Conservation (phyloP, 2,329 filamentous ascomycete genomes). For the Colletotrichum theobromicola region DNA sequence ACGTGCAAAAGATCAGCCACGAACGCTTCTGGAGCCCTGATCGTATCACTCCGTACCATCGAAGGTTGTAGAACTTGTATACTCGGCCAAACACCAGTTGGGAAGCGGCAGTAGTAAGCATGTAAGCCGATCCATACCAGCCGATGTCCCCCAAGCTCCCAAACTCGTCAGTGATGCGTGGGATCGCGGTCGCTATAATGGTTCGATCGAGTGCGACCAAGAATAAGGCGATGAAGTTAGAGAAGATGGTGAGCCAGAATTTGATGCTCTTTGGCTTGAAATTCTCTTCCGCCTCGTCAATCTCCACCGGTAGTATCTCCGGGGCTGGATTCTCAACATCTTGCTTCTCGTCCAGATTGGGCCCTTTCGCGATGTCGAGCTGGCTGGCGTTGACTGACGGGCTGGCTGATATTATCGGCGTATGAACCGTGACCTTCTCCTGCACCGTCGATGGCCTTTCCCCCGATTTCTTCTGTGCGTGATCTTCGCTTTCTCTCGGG, state of each 20-base stretch:
- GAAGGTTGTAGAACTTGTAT: constrained; percentile 56
- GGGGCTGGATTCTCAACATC: background rate
- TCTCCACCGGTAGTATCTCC: background rate
- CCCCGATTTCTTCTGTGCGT: background rate
- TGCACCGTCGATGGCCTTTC: background rate
- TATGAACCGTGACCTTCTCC: background rate
- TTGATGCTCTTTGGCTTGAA: constrained; percentile 57
- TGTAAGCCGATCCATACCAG: constrained; percentile 68
- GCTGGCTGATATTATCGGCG: background rate
- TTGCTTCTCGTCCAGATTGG: constrained; percentile 10
- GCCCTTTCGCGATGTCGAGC: background rate
- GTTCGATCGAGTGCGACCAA: constrained; percentile 63
- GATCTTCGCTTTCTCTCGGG: constrained; percentile 10
- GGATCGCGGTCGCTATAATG: constrained; percentile 61
- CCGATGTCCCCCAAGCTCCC: constrained; percentile 64
- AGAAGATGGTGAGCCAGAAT: constrained; percentile 61
- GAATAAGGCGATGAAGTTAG: constrained; percentile 60
- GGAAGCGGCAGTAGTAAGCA: constrained; percentile 63
- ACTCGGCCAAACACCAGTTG: constrained; percentile 55
- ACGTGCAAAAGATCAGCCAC: background rate
- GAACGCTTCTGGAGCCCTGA: background rate
- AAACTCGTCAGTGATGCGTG: constrained; percentile 62
- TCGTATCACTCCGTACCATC: constrained; percentile 34
- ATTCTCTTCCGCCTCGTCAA: constrained; percentile 35
- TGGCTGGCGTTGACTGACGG: constrained; percentile 6